A percentile compares a stretch with the other conserved stretches of the same genome.
Conservation (phyloP, 1,284 basidiomycete species). For the Leucoagaricus sp. region DNA sequence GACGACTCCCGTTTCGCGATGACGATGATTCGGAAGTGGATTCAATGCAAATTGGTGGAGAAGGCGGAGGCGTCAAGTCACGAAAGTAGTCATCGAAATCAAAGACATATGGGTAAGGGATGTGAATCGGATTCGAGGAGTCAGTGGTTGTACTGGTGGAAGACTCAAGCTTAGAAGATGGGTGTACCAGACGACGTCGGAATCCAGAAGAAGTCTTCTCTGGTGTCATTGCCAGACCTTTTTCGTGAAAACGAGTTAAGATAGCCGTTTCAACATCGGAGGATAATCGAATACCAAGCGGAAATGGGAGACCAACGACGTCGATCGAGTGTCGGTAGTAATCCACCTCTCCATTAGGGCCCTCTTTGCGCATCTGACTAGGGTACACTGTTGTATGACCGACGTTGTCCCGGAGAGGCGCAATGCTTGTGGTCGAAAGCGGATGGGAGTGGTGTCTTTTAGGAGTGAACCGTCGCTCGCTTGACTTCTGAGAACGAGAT, state of each 20-base stretch:
- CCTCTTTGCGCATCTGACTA: not conserved
- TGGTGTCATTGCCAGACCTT: not conserved
- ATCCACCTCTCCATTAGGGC: not conserved
- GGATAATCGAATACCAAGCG: not conserved
- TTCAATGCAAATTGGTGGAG: not conserved
- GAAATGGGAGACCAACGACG: not conserved
- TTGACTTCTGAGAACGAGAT: not conserved
- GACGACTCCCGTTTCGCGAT: not conserved
- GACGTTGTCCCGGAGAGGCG: not conserved
- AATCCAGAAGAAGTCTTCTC: not conserved
- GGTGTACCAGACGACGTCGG: not conserved
- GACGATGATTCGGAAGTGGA: not conserved
- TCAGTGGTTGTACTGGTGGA: not conserved
- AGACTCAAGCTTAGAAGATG: not conserved
- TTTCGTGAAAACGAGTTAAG: slow-evolving; percentile 1
- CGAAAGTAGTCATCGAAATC: slow-evolving; percentile 3
- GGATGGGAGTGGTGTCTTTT: slow-evolving; percentile 1
- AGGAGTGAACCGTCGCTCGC: not conserved
- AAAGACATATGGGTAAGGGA: slow-evolving; percentile 11
- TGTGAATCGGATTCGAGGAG: not conserved
- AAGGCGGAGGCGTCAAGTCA: not conserved
- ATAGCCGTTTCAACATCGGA: not conserved
- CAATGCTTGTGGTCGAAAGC: not conserved
- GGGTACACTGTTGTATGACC: not conserved
- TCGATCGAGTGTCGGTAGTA: not conserved